phyloP scores from a whole-genome alignment of 495 filamentous ascomycete species.

The Letharia lupina region DNA sequence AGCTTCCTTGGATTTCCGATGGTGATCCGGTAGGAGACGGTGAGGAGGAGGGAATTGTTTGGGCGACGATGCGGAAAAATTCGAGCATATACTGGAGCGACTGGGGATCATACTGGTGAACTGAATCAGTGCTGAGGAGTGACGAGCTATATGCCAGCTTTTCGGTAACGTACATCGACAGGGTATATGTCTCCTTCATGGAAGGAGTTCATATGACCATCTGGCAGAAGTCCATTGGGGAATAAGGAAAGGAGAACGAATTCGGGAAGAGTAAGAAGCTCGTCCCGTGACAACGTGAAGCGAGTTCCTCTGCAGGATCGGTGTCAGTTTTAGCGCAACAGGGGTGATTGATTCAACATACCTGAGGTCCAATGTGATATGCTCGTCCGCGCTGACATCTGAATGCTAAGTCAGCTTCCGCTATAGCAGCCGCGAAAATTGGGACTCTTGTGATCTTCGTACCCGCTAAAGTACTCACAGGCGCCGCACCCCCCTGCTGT shows the following conservation, averaged over 20 bases:
- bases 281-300: conserved; percentile 88
- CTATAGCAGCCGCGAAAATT: background rate
- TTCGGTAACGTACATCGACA: conserved; percentile 72
- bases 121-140: conserved; percentile 35
- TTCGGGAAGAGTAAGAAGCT: conserved; percentile 89
- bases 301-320: conserved; percentile 62
- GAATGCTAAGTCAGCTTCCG: background rate
- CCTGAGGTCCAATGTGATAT: conserved; percentile 90
- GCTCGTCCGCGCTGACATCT: conserved; percentile 89
- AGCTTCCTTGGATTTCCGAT: conserved; percentile 50
- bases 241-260: conserved; percentile 98
- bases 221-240: conserved; percentile 93
- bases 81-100: conserved; percentile 99
- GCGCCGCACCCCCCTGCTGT: conserved; percentile 68
- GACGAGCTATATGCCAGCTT: conserved; percentile 14
- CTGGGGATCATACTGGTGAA: conserved; percentile 82
- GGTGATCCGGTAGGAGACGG: conserved; percentile 52
- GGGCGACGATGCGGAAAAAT: conserved; percentile 93
- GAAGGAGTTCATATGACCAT: conserved; percentile 91
- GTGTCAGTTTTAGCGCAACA: conserved; percentile 24
- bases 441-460: conserved; percentile 26
- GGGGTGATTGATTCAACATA: conserved; percentile 36
- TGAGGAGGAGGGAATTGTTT: conserved; percentile 72
- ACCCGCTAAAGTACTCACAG: conserved; percentile 81
- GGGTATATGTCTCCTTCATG: conserved; percentile 89